A percentile compares a stretch with the other conserved stretches of the same genome.
phyloP scores from a whole-genome alignment of 2,329 filamentous ascomycete species.

The Rosellinia necatrix region DNA sequence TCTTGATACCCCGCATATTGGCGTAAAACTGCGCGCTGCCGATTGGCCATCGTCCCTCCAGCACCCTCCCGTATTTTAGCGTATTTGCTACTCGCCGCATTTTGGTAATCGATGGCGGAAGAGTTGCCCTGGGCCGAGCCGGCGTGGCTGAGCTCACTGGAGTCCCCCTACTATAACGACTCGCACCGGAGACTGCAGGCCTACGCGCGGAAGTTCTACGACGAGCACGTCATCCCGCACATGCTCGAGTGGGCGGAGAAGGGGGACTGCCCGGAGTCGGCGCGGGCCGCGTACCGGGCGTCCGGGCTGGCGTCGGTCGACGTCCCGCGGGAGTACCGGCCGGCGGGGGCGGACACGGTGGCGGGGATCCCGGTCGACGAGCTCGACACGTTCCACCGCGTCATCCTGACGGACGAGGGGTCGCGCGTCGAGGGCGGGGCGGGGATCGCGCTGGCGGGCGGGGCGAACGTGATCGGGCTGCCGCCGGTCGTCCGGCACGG shows the following conservation, averaged over 20 bases:
- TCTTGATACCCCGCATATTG: no score
- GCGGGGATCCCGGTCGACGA: constrained; percentile 44
- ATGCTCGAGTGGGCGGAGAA: constrained; percentile 66
- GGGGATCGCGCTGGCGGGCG: constrained; percentile 58
- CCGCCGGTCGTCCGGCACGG: constrained; percentile 36
- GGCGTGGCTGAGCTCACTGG: constrained; percentile 31
- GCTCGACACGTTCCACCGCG: constrained; percentile 45
- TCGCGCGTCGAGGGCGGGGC: constrained; percentile 57
- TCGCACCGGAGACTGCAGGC: constrained; percentile 62
- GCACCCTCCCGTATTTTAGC: no score
- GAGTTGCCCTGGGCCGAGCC: constrained; percentile 35
- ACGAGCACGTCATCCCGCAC: constrained; percentile 59
- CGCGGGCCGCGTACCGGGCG: constrained; percentile 41
- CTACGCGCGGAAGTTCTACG: constrained; percentile 60
- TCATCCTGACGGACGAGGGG: constrained; percentile 45
- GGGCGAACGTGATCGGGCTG: constrained; percentile 53
- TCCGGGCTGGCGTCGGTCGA: constrained; percentile 42
- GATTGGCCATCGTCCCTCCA: no score
- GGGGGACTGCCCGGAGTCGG: constrained; percentile 51
- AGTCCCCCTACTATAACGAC: constrained; percentile 62
- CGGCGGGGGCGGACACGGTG: constrained; percentile 45
- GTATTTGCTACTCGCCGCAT: no score
- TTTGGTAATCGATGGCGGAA: constrained; percentile 19
- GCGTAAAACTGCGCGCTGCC: no score
- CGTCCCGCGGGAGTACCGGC: constrained; percentile 44